phyloP scores from a whole-genome alignment of 23 red algal genomes.

The Gracilaria domingensis region DNA sequence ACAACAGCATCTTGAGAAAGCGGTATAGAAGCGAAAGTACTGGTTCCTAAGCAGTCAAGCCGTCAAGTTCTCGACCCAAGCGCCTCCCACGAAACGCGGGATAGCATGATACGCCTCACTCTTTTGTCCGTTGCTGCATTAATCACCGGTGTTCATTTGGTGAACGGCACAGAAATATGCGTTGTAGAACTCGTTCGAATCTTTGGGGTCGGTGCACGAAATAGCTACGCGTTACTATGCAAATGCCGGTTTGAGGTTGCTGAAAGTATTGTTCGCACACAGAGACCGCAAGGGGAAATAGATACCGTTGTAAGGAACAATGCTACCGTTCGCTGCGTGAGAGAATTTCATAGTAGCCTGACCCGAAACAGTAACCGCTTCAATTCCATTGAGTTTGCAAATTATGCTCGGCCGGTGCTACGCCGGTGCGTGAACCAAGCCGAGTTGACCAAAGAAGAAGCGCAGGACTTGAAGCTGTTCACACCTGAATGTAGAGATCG shows the following conservation, averaged over 20 bases:
- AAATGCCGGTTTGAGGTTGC: background rate
- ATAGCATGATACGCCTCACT: no score
- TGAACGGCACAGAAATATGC: background rate
- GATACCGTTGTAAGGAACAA: slow-evolving; percentile 1
- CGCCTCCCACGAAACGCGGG: no score
- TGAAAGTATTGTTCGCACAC: background rate
- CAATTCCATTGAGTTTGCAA: background rate
- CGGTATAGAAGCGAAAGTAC: no score
- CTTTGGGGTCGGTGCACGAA: background rate
- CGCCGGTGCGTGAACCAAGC: background rate
- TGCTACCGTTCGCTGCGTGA: background rate
- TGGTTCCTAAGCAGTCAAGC: no score
- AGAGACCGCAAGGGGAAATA: no score
- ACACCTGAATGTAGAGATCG: no score
- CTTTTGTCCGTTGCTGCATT: no score
- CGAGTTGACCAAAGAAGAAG: background rate
- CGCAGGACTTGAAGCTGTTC: background rate
- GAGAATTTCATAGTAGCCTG: background rate
- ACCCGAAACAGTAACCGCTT: background rate
- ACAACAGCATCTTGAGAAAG: no score
- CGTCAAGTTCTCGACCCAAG: no score
- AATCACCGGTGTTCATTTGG: no score
- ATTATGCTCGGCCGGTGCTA: background rate
- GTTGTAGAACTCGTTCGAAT: slow-evolving; percentile 7
- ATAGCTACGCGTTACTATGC: background rate